Conservation (phyloP, 345 rosid species). For the Populus simonii region DNA sequence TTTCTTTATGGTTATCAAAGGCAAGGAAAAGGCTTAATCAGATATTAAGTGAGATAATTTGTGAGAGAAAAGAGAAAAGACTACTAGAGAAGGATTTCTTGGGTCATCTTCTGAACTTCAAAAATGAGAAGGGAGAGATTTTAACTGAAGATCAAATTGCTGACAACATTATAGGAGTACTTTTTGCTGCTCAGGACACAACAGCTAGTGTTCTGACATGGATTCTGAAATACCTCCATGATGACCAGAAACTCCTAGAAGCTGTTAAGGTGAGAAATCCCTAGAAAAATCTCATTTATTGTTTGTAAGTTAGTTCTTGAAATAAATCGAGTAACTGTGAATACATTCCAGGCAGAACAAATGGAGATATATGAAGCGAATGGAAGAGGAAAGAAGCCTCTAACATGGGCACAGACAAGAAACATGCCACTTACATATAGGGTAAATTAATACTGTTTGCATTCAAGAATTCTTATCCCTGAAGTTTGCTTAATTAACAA, state of each 20-base stretch:
- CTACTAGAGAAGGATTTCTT: slow-evolving; percentile 37
- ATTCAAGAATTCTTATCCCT: neutral
- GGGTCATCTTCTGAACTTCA: slow-evolving; percentile 36
- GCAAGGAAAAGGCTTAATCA: slow-evolving; percentile 34
- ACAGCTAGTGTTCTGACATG: slow-evolving; percentile 64
- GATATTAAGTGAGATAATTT: slow-evolving; percentile 29
- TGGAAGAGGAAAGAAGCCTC: slow-evolving; percentile 15
- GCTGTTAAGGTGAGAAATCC: slow-evolving; percentile 39
- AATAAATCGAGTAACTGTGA: neutral
- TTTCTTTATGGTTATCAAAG: slow-evolving; percentile 4
- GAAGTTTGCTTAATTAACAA: neutral
- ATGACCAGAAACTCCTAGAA: slow-evolving; percentile 40
- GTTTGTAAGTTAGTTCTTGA: neutral
- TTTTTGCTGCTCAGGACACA: slow-evolving; percentile 66
- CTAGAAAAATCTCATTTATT: neutral
- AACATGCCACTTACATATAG: slow-evolving; percentile 50
- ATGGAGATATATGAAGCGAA: slow-evolving; percentile 23
- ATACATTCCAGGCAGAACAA: slow-evolving; percentile 46
- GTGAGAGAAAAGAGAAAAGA: slow-evolving; percentile 34
- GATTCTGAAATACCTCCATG: slow-evolving; percentile 50
- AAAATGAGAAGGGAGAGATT: slow-evolving; percentile 20
- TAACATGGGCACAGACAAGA: slow-evolving; percentile 54
- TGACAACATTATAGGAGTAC: slow-evolving; percentile 56
- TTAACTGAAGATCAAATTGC: slow-evolving; percentile 48
- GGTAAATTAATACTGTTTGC: slow-evolving; percentile 23